A percentile compares a stretch with the other conserved stretches of the same genome.
These are phyloP conservation scores for Comarum palustre DNA, from an alignment of 306 rosid genomes.

Conservation along the genomic window DNA sequence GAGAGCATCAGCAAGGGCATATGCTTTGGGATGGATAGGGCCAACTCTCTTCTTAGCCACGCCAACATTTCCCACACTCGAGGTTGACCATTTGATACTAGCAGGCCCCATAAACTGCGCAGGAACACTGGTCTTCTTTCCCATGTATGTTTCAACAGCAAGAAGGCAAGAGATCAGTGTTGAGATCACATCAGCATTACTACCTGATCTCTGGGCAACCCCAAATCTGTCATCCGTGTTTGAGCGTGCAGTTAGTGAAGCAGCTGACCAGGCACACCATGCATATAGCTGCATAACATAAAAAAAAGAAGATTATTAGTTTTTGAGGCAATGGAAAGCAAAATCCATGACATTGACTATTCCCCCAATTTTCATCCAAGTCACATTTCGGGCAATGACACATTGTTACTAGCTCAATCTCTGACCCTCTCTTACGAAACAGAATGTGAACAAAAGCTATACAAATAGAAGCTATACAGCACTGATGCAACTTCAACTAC, in stretches of 20 bases:
- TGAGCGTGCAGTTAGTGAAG: constrained; percentile 71
- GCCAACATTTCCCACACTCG: constrained; percentile 47
- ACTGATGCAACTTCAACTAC: not conserved
- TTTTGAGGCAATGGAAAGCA: not conserved
- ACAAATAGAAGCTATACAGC: not conserved
- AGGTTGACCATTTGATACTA: constrained; percentile 76
- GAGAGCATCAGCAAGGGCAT: constrained; percentile 76
- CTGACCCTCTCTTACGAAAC: not conserved
- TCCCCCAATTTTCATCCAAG: not conserved
- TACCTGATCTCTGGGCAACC: constrained; percentile 85
- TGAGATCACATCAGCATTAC: constrained; percentile 71
- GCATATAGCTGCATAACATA: constrained; percentile 53
- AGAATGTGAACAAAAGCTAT: not conserved
- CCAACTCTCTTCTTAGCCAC: constrained; percentile 59
- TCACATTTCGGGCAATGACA: not conserved
- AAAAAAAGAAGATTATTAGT: not conserved
- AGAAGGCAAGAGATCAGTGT: constrained; percentile 81
- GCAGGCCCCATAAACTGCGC: constrained; percentile 65
- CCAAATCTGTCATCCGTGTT: constrained; percentile 73
- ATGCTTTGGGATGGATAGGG: constrained; percentile 66
- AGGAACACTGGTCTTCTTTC: constrained; percentile 78
- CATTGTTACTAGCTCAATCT: not conserved
- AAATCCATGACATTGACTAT: not conserved
- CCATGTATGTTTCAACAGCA: constrained; percentile 83
- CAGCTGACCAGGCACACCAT: constrained; percentile 76